Percentiles rank a stretch among this genome's conserved stretches.
phyloP scores from a whole-genome alignment of 129 eudicot species.

The Lactuca saligna region DNA sequence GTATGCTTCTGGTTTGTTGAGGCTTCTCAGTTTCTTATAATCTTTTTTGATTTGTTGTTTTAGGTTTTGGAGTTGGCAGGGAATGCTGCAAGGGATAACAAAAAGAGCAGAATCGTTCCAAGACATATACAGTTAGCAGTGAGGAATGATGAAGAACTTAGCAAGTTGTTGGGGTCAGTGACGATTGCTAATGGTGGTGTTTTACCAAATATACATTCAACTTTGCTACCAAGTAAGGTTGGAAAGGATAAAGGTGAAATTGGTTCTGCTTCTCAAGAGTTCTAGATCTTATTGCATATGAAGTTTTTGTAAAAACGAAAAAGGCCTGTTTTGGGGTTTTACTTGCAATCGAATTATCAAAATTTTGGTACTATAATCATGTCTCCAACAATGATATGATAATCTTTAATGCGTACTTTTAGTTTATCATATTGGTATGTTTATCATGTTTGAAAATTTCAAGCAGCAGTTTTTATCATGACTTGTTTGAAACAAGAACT shows the following conservation, averaged over 20 bases:
- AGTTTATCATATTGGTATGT: neutral
- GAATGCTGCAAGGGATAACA: slow-evolving; percentile 81
- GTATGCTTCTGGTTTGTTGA: neutral
- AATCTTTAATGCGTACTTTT: too few species aligned
- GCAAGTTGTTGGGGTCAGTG: slow-evolving; percentile 62
- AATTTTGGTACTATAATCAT: slow-evolving; percentile 11
- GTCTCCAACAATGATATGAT: neutral
- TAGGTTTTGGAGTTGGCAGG: slow-evolving; percentile 79
- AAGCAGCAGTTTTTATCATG: too few species aligned
- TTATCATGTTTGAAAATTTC: too few species aligned
- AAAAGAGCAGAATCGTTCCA: slow-evolving; percentile 59
- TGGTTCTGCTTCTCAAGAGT: slow-evolving; percentile 72
- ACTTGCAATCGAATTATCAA: neutral
- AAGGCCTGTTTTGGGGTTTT: neutral
- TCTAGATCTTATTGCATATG: slow-evolving; percentile 25
- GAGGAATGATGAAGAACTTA: slow-evolving; percentile 76
- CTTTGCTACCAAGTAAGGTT: slow-evolving; percentile 52
- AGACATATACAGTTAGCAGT: slow-evolving; percentile 83
- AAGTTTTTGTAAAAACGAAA: slow-evolving; percentile 6
- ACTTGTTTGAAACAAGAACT: too few species aligned
- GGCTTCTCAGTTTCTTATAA: neutral
- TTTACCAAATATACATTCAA: slow-evolving; percentile 54
- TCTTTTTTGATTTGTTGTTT: neutral
- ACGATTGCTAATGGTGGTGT: slow-evolving; percentile 84
- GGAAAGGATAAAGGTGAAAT: slow-evolving; percentile 43